These are phyloP conservation scores for Fusarium compactum DNA, from an alignment of 2,329 filamentous ascomycete species.

Conservation along the genomic window DNA sequence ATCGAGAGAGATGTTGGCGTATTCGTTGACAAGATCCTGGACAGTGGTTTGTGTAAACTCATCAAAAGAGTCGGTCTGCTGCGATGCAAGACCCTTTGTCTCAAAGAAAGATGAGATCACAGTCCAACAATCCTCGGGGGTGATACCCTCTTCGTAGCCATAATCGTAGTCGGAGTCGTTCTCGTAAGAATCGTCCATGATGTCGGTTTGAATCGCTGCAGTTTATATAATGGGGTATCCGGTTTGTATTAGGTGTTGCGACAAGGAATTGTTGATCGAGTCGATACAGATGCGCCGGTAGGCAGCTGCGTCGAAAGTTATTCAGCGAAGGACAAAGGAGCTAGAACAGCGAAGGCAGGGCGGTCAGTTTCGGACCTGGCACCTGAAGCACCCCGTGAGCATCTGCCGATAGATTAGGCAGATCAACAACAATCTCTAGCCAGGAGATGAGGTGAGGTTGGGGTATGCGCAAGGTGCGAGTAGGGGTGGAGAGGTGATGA, in stretches of 20 bases:
- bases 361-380: conserved; percentile 51
- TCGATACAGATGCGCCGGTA: conserved; percentile 20
- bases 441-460: conserved; percentile 27
- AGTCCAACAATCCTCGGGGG: conserved; percentile 97
- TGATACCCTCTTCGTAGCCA: conserved; percentile 79
- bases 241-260: conserved; percentile 7
- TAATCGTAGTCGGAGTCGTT: conserved; percentile 75
- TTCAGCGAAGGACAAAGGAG: conserved; percentile 37
- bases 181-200: conserved; percentile 67
- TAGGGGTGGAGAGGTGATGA: conserved; percentile 42
- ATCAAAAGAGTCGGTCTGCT: conserved; percentile 98
- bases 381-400: conserved; percentile 51
- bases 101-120: conserved; percentile 98
- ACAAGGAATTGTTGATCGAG: conserved; percentile 4
- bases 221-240: background rate
- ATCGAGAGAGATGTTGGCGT: conserved; percentile 91
- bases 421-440: conserved; percentile 34
- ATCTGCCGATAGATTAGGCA: conserved; percentile 47
- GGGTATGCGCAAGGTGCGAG: conserved; percentile 39
- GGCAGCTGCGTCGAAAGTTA: conserved; percentile 28
- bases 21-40: conserved; percentile 93
- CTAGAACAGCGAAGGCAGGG: conserved; percentile 45
- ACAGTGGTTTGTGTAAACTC: conserved; percentile 96
- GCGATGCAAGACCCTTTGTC: conserved; percentile 92
- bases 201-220: conserved; percentile 34